Percentiles rank a stretch among this genome's conserved stretches.
phyloP scores from a whole-genome alignment of 805 yeast species.

The Huiozyma naganishii region DNA sequence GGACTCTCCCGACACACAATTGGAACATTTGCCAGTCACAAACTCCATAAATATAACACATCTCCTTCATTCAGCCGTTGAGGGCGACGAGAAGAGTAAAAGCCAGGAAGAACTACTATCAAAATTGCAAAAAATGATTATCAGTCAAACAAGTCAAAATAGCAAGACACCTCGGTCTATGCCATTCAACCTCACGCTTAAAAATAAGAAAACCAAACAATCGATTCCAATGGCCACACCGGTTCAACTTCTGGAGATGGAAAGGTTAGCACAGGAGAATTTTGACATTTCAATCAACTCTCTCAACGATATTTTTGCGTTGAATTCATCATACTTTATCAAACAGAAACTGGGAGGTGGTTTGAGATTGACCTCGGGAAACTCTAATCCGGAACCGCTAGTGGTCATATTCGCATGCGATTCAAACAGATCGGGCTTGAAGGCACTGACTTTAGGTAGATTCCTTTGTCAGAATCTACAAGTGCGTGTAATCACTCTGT shows the following conservation, averaged over 20 bases:
- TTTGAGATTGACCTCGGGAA: slow-evolving; percentile 49
- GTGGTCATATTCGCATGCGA: slow-evolving; percentile 65
- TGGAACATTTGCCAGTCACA: slow-evolving; percentile 23
- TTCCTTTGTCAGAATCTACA: slow-evolving; percentile 54
- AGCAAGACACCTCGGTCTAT: slow-evolving; percentile 9
- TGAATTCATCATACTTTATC: slow-evolving; percentile 51
- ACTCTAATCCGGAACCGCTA: slow-evolving; percentile 73
- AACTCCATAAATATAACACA: slow-evolving; percentile 29
- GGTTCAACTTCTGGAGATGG: slow-evolving; percentile 68
- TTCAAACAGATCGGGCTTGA: slow-evolving; percentile 52
- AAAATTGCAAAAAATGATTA: slow-evolving; percentile 17
- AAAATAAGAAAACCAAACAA: slow-evolving; percentile 14
- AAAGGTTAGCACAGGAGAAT: slow-evolving; percentile 44
- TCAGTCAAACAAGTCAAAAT: slow-evolving; percentile 10
- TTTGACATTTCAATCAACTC: slow-evolving; percentile 38
- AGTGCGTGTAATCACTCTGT: slow-evolving; percentile 50
- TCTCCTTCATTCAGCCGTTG: slow-evolving; percentile 21
- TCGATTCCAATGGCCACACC: slow-evolving; percentile 57
- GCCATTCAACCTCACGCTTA: slow-evolving; percentile 8
- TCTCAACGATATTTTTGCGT: slow-evolving; percentile 56
- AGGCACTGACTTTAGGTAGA: slow-evolving; percentile 71
- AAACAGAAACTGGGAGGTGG: slow-evolving; percentile 59
- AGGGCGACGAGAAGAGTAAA: neutral
- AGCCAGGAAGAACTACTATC: slow-evolving; percentile 4
- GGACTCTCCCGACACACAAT: slow-evolving; percentile 14